phyloP scores from a whole-genome alignment of 306 rosid genomes.

The Crotalaria pallida region DNA sequence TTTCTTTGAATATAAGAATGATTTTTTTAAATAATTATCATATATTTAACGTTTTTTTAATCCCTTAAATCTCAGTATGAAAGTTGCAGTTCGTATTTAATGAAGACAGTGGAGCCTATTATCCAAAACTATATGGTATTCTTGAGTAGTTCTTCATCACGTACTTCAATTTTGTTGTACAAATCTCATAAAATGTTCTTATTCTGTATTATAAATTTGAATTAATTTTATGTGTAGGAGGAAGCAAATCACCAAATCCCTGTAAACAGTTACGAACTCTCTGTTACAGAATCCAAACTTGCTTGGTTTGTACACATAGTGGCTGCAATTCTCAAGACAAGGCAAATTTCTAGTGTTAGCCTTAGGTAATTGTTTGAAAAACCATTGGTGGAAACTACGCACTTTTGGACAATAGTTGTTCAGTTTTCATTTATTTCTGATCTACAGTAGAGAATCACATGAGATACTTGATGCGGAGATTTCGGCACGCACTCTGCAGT shows the following conservation, averaged over 20 bases:
- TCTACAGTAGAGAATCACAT: conserved; percentile 37
- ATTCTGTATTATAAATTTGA: neutral
- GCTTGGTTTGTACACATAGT: conserved; percentile 46
- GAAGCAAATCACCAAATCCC: conserved; percentile 30
- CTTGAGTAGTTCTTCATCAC: neutral
- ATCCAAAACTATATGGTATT: conserved; percentile 35
- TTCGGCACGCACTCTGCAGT: conserved; percentile 41
- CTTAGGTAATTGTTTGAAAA: conserved; percentile 31
- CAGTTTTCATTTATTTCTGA: conserved; percentile 10
- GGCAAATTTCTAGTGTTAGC: conserved; percentile 36
- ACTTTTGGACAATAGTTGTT: conserved; percentile 3
- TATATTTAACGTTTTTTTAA: neutral
- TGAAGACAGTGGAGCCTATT: conserved; percentile 42
- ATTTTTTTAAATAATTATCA: neutral
- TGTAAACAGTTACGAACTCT: conserved; percentile 20
- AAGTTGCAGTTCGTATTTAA: conserved; percentile 40
- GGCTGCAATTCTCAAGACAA: conserved; percentile 42
- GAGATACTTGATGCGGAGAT: conserved; percentile 44
- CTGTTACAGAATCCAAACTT: conserved; percentile 38
- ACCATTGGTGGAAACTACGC: neutral
- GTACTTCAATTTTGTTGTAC: neutral
- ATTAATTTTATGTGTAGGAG: conserved; percentile 11
- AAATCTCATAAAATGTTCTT: neutral
- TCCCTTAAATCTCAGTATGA: conserved; percentile 39
- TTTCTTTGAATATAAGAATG: neutral